phyloP scores from a whole-genome alignment of 1,284 basidiomycete genomes.

The Pseudozyma pruni region DNA sequence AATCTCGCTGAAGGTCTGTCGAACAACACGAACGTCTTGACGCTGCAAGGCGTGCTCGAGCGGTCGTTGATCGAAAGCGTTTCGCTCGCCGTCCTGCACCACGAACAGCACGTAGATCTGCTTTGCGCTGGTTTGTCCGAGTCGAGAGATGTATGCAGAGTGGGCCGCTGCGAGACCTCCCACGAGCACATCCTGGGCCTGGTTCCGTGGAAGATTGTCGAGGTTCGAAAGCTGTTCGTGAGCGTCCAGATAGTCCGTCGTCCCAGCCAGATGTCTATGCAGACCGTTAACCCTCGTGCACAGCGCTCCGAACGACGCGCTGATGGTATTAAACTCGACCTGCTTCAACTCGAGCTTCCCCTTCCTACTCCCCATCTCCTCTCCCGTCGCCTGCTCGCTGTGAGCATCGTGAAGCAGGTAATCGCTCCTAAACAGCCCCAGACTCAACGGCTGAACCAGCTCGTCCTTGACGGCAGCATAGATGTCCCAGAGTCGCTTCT shows the following conservation, averaged over 20 bases:
- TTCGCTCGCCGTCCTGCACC: slow-evolving; percentile 88
- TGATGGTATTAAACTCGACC: slow-evolving; percentile 98
- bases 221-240: slow-evolving; percentile 74
- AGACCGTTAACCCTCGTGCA: slow-evolving; percentile 79
- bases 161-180: slow-evolving; percentile 84
- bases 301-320: slow-evolving; percentile 86
- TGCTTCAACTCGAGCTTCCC: slow-evolving; percentile 78
- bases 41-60: slow-evolving; percentile 86
- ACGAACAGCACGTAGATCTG: slow-evolving; percentile 79
- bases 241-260: slow-evolving; percentile 50
- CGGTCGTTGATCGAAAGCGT: slow-evolving; percentile 92
- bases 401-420: slow-evolving; percentile 81
- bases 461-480: slow-evolving; percentile 76
- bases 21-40: slow-evolving; percentile 64
- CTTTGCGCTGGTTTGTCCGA: not conserved
- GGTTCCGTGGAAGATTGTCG: slow-evolving; percentile 79
- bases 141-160: slow-evolving; percentile 74
- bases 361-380: slow-evolving; percentile 34
- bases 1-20: slow-evolving; percentile 56
- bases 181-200: slow-evolving; percentile 78
- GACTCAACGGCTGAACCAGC: slow-evolving; percentile 76
- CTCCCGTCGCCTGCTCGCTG: not conserved
- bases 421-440: slow-evolving; percentile 95
- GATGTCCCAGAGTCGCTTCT: slow-evolving; percentile 83
- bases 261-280: slow-evolving; percentile 71